Evolutionary conservation across 2,329 filamentous ascomycete species (phyloP), one percentile per base, ranked within the genome.

Genomic region (Microdochium paspali): DNA sequence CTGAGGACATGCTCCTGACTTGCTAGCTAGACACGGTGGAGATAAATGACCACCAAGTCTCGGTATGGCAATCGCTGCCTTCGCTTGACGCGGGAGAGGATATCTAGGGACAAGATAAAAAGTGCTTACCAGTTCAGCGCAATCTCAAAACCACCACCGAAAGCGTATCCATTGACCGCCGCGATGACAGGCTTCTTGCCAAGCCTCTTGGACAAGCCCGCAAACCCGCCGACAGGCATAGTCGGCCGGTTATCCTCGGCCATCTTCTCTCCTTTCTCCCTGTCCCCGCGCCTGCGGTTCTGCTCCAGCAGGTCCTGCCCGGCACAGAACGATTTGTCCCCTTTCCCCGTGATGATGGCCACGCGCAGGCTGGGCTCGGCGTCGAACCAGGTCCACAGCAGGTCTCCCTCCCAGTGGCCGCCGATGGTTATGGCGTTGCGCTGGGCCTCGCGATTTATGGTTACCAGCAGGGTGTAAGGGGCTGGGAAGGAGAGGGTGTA

Each of bases 181-280:
- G 75, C 76, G 57, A 81, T 76, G 43, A 81, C 68, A 1, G 77
- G 77, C 60, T 81, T 81, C 65, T 78, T 80, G 1, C 80, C 80
- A 12, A 61, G 61, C 12, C 80, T 66, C 35, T 74, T 66, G 35
- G 73, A 77, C 13, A 84, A 58, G 0, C 77, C 80, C 31, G 66
- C 72, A 56, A 80, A 79, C 0, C 79, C 79, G 1, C 63, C 63
- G 2, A 65, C 47, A 1, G 74, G 73, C 51, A 46, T 56, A 53
- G 18, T 47, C 52, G 31, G 54, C 49, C 24, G 25, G 46, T 49
- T 48, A 55, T 52, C 30, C 44, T 49, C 53, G 51, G 30, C 44
- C 46, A 53, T 47, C 52, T 20, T 20, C 18, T 21, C 15, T 18
- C 3, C 35, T 12, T 40, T 12, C 18, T 5, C 31, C 13, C 12